A percentile compares a stretch with the other conserved stretches of the same genome.
phyloP scores from a whole-genome alignment of 2,329 filamentous ascomycete genomes.

The Herpomyces periplanetae region DNA sequence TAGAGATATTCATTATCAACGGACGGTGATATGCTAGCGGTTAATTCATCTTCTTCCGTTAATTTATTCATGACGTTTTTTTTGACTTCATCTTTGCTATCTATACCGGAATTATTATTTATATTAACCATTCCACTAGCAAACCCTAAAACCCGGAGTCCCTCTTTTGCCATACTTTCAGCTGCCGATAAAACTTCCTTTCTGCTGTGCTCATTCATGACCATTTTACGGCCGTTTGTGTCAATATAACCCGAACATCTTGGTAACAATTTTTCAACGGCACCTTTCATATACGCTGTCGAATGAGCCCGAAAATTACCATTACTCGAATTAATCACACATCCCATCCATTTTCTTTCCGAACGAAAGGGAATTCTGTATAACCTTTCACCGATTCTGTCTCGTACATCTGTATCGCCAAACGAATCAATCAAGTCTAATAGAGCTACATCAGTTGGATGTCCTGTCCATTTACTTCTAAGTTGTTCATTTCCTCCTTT shows the following conservation, averaged over 20 bases:
- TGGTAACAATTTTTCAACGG: constrained; percentile 46
- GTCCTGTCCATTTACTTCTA: constrained; percentile 72
- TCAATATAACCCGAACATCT: constrained; percentile 71
- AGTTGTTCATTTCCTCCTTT: constrained; percentile 17
- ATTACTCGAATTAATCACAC: constrained; percentile 23
- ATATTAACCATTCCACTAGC: no score
- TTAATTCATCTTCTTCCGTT: no score
- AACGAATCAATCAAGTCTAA: constrained; percentile 67
- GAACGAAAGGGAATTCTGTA: constrained; percentile 84
- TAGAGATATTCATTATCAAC: constrained; percentile 28
- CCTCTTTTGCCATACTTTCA: constrained; percentile 51
- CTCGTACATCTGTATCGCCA: constrained; percentile 59
- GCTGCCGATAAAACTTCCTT: constrained; percentile 39
- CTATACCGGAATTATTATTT: no score
- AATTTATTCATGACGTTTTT: no score
- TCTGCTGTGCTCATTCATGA: constrained; percentile 33
- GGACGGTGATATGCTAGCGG: constrained; percentile 7
- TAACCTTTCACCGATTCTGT: constrained; percentile 39
- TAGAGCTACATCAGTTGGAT: constrained; percentile 90
- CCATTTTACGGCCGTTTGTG: constrained; percentile 44
- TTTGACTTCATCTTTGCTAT: no score
- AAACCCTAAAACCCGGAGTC: constrained; percentile 62
- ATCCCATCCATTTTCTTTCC: constrained; percentile 96
- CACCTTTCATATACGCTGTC: constrained; percentile 83
- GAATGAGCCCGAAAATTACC: no score